These are phyloP conservation scores for Cinnamomum micranthum DNA, from an alignment of 164 flowering plant species.

Conservation along the genomic window DNA sequence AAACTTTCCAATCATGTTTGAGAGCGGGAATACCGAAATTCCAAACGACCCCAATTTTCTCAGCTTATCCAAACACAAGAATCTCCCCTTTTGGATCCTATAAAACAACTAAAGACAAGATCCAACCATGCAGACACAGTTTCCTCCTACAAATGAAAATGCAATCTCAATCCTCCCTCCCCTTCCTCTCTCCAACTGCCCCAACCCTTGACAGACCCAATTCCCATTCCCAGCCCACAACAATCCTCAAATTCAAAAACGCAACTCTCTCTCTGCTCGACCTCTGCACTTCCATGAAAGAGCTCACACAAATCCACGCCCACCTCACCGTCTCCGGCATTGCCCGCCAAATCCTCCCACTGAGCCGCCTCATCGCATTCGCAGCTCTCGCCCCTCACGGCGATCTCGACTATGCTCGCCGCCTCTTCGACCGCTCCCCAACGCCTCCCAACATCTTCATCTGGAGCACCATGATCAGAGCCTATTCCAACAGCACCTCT, in stretches of 20 bases:
- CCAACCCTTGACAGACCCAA: constrained; percentile 6
- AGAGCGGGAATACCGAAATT: too few species aligned
- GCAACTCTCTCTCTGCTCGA: constrained; percentile 25
- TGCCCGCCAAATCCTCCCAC: constrained; percentile 2
- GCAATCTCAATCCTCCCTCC: background rate
- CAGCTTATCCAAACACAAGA: too few species aligned
- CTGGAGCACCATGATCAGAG: constrained; percentile 16
- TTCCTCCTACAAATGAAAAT: background rate
- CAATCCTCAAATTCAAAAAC: constrained; percentile 10
- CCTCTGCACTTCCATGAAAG: constrained; percentile 9
- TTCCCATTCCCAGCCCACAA: background rate
- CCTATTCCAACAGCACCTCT: constrained; percentile 6
- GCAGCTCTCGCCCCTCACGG: constrained; percentile 4
- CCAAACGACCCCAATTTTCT: too few species aligned
- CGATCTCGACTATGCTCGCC: constrained; percentile 10
- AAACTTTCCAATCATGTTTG: too few species aligned
- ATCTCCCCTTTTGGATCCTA: background rate
- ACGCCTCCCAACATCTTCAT: constrained; percentile 4
- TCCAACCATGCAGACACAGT: background rate
- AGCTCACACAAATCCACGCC: constrained; percentile 8
- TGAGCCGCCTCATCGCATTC: constrained; percentile 9
- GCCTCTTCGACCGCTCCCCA: constrained; percentile 8
- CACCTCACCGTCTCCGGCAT: constrained; percentile 10
- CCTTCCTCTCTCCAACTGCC: background rate
- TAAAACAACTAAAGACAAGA: background rate